These are phyloP conservation scores for Diphasiastrum complanatum DNA, from an alignment of 83 land plant species.

Conservation along the genomic window DNA sequence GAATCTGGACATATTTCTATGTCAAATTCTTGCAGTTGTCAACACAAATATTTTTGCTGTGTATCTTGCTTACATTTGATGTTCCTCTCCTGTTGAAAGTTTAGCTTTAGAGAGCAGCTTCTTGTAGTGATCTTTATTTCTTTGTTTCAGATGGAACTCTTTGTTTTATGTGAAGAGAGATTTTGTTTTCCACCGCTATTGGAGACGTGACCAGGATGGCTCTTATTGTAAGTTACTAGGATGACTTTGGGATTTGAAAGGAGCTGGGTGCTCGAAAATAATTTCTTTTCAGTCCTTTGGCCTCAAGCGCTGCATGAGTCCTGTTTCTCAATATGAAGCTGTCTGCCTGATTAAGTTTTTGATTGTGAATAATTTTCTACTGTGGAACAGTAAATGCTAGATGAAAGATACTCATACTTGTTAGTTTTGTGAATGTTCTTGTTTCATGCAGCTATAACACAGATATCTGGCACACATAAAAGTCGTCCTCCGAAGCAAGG, in stretches of 20 bases:
- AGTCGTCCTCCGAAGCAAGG: constrained; percentile 22
- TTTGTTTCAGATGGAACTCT: constrained; percentile 6
- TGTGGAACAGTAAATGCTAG: too few relatives aligned
- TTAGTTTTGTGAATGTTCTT: background rate
- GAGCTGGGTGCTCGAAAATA: too few relatives aligned
- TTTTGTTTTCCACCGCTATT: constrained; percentile 76
- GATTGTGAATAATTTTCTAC: too few relatives aligned
- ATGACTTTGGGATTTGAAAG: background rate
- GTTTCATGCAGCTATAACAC: constrained; percentile 29
- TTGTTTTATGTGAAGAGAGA: constrained; percentile 62
- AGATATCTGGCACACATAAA: constrained; percentile 27
- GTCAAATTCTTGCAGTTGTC: too few relatives aligned
- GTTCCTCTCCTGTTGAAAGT: too few relatives aligned
- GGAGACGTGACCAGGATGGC: constrained; percentile 96
- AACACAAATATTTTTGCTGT: constrained; percentile 1
- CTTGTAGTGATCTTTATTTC: constrained; percentile 1
- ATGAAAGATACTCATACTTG: too few relatives aligned
- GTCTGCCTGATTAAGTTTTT: too few relatives aligned
- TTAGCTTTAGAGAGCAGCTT: constrained; percentile 1
- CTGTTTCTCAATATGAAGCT: too few relatives aligned
- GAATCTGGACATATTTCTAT: too few relatives aligned
- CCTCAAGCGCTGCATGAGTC: too few relatives aligned
- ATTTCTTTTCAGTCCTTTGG: too few relatives aligned
- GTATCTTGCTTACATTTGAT: too few relatives aligned
- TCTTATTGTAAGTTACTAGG: constrained; percentile 57